Evolutionary conservation across 176 grass and related monocot species (phyloP).

Genomic region (Guadua angustifolia): DNA sequence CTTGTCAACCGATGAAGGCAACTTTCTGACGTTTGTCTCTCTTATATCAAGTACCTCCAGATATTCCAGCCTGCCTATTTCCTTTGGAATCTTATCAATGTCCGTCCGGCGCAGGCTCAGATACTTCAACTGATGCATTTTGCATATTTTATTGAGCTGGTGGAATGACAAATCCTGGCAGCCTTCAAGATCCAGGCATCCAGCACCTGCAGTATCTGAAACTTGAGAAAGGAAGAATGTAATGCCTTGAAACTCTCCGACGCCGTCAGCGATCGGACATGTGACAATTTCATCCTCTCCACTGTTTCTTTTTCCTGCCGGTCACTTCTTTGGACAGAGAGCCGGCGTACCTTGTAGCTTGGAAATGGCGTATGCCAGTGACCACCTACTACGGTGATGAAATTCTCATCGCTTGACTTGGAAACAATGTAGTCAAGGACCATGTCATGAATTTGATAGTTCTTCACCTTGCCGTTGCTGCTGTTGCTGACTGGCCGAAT

Average conservation of each 20-base stretch:
- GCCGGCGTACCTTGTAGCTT: constrained; percentile 1
- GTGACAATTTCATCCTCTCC: constrained; percentile 11
- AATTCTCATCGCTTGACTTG: constrained; percentile 45
- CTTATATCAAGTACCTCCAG: constrained; percentile 48
- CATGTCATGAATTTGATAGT: constrained; percentile 43
- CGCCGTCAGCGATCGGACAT: constrained; percentile 36
- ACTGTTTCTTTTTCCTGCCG: neutral
- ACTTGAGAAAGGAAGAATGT: neutral
- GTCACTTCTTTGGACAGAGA: neutral
- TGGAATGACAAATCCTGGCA: constrained; percentile 12
- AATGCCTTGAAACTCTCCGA: neutral
- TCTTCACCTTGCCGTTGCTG: constrained; percentile 44
- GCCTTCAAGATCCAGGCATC: constrained; percentile 42
- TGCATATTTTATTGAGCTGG: constrained; percentile 23
- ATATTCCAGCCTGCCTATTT: constrained; percentile 7
- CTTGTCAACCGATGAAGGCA: neutral
- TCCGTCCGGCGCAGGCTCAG: constrained; percentile 8
- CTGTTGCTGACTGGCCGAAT: constrained; percentile 7
- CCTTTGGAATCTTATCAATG: neutral
- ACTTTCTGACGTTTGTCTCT: neutral
- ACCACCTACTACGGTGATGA: constrained; percentile 29
- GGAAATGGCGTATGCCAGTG: constrained; percentile 38
- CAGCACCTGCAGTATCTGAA: constrained; percentile 24
- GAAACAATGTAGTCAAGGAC: constrained; percentile 38
- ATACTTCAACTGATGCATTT: constrained; percentile 39